Conservation (phyloP, 1,284 basidiomycete genomes). For the Afroboletus lepidellus region DNA sequence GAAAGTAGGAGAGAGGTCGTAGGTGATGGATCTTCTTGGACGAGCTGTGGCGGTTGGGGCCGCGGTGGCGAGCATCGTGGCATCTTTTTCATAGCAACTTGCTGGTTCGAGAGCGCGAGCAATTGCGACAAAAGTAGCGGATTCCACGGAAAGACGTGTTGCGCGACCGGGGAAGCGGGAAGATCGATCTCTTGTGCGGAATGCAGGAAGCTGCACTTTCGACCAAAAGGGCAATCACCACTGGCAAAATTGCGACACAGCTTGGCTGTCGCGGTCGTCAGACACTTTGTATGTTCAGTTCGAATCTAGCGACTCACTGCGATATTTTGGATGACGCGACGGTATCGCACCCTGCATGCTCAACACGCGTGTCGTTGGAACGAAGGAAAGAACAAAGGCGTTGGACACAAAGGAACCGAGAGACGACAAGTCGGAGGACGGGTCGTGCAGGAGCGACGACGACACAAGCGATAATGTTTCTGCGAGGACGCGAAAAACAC, state of each 20-base stretch:
- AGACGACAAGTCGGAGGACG: neutral
- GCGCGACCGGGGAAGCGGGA: constrained; percentile 12
- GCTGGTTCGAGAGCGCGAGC: constrained; percentile 15
- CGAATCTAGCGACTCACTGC: constrained; percentile 28
- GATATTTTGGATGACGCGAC: constrained; percentile 29
- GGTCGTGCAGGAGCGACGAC: constrained; percentile 3
- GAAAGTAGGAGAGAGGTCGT: constrained; percentile 25
- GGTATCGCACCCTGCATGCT: constrained; percentile 8
- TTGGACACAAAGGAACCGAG: neutral
- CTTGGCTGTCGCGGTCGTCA: constrained; percentile 26
- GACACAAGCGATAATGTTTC: constrained; percentile 9
- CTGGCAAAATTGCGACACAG: constrained; percentile 29
- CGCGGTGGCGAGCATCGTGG: neutral
- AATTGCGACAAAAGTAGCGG: constrained; percentile 17
- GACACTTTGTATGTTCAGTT: constrained; percentile 1
- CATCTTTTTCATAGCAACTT: constrained; percentile 3
- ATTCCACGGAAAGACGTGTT: constrained; percentile 18
- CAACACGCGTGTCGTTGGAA: constrained; percentile 6
- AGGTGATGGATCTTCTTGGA: constrained; percentile 18
- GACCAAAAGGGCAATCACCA: constrained; percentile 29
- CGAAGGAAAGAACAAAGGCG: neutral
- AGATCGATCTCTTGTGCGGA: constrained; percentile 12
- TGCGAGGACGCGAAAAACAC: constrained; percentile 13
- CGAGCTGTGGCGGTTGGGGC: constrained; percentile 9
- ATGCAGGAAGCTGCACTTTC: constrained; percentile 34